Conservation (phyloP, 1,139 yeast genomes). For the Blastobotrys apis region DNA sequence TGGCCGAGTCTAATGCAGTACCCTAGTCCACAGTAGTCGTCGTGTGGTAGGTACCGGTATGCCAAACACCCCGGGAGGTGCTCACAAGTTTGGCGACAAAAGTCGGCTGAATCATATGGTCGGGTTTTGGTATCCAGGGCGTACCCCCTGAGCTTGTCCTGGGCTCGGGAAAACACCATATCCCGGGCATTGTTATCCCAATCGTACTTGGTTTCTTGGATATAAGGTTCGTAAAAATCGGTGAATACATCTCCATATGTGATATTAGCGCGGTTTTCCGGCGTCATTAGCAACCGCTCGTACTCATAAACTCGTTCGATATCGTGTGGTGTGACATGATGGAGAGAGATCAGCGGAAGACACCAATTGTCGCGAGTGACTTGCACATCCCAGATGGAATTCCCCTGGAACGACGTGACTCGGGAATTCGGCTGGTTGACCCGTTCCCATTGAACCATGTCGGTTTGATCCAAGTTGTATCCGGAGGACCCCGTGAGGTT, state of each 20-base stretch:
- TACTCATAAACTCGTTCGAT: constrained; percentile 35
- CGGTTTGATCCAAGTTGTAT: constrained; percentile 6
- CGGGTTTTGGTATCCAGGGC: background rate
- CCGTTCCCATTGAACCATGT: constrained; percentile 2
- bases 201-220: constrained; percentile 21
- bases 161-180: constrained; percentile 13
- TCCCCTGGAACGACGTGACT: constrained; percentile 13
- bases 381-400: constrained; percentile 21
- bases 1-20: constrained; percentile 13
- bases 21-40: constrained; percentile 12
- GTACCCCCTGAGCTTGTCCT: constrained; percentile 14
- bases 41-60: constrained; percentile 11
- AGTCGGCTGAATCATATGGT: constrained; percentile 11
- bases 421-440: constrained; percentile 5
- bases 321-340: constrained; percentile 30
- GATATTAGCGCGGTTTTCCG: constrained; percentile 16
- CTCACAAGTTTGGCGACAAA: constrained; percentile 7
- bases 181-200: constrained; percentile 29
- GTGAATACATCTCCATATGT: constrained; percentile 31
- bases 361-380: constrained; percentile 30
- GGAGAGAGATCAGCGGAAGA: constrained; percentile 32
- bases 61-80: constrained; percentile 5
- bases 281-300: constrained; percentile 27
- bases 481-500: constrained; percentile 10
- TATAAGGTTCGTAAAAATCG: constrained; percentile 33